Base-by-base conservation (phyloP, 805 yeast genomes). In the Teunomyces gatunensis region DNA sequence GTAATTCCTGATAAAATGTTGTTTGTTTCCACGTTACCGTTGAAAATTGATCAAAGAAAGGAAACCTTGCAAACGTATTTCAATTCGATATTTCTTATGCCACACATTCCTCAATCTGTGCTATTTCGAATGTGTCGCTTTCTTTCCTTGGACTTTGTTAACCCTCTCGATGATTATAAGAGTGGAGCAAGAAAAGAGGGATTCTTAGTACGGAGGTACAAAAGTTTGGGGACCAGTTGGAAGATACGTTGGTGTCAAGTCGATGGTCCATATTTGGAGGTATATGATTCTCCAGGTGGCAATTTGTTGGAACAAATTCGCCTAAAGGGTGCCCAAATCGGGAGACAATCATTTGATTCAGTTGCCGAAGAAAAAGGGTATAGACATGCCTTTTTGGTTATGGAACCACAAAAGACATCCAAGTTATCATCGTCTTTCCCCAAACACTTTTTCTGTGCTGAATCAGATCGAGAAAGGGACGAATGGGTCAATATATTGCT, bases 391-490 rank as follows among this genome's bases (percentile, higher is more conserved):
- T 79, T 84, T 54, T 71, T 81, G 28, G 66, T 79, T 2, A 65
- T 78, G 66, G 84, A 79, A 47, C 63, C 74, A 3, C 72, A 70
- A 43, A 63, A 53, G 43, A 63, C 65, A 47, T 65, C 67, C 36
- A 63, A 64, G 23, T 56, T 68, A 17, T 58, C 71, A 5, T 54
- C 69, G 5, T 57, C 62, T 4, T 69, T 53, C 25, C 78, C 79
- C 1, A 82, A 76, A 53, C 88, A 85, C 57, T 76, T 80, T 44
- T 77, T 89, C 45, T 88, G 95, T 64, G 85, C 94, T 2, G 96
- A 90, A 61, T 81, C 85, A 6, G 85, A 85, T 39, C 77, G 73
- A 23, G 96, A 89, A 58, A 75, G 92, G 47, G 91, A 85, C 56
- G 69, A 69, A 7, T 87, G 95, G 94, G 79, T 87, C 6, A 74